Percentiles rank a stretch among this genome's conserved stretches.
These are phyloP conservation scores for Neurospora pannonica DNA, from an alignment of 495 filamentous ascomycete species.

Conservation along the genomic window DNA sequence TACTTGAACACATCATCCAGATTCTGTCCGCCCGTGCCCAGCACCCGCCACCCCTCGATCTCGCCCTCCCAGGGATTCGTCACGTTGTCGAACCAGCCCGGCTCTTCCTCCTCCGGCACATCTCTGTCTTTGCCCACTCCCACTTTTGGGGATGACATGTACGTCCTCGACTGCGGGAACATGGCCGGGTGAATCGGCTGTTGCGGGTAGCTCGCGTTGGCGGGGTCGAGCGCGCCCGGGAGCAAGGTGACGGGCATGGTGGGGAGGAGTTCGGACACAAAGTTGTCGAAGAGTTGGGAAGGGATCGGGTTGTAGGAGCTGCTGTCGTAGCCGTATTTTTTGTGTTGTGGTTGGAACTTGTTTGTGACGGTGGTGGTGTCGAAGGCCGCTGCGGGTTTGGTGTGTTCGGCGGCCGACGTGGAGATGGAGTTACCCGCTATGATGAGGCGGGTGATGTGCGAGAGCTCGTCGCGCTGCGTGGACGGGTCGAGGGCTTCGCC, in stretches of 20 bases:
- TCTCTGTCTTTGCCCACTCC: background rate
- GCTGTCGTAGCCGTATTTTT: conserved; percentile 94
- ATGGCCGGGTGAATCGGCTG: conserved; percentile 76
- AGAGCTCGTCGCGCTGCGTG: conserved; percentile 44
- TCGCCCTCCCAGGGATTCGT: conserved; percentile 93
- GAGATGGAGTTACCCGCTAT: conserved; percentile 86
- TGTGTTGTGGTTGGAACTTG: conserved; percentile 33
- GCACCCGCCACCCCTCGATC: conserved; percentile 74
- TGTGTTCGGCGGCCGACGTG: conserved; percentile 21
- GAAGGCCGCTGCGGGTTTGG: conserved; percentile 15
- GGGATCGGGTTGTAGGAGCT: conserved; percentile 77
- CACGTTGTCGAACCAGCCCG: conserved; percentile 76
- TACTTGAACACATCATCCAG: conserved; percentile 92
- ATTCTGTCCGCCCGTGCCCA: conserved; percentile 84
- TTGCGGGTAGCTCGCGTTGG: conserved; percentile 70
- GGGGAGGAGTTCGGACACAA: conserved; percentile 71
- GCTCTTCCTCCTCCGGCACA: conserved; percentile 23
- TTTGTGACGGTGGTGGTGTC: conserved; percentile 17
- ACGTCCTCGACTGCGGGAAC: conserved; percentile 66
- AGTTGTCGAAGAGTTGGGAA: conserved; percentile 71
- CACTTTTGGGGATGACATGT: conserved; percentile 39
- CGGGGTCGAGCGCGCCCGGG: conserved; percentile 66
- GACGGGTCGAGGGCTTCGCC: conserved; percentile 61
- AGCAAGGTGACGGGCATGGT: conserved; percentile 73
- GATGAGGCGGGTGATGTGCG: conserved; percentile 72